Base-by-base conservation (phyloP, 2,329 filamentous ascomycete genomes). In the Colletotrichum lindemuthianum region DNA sequence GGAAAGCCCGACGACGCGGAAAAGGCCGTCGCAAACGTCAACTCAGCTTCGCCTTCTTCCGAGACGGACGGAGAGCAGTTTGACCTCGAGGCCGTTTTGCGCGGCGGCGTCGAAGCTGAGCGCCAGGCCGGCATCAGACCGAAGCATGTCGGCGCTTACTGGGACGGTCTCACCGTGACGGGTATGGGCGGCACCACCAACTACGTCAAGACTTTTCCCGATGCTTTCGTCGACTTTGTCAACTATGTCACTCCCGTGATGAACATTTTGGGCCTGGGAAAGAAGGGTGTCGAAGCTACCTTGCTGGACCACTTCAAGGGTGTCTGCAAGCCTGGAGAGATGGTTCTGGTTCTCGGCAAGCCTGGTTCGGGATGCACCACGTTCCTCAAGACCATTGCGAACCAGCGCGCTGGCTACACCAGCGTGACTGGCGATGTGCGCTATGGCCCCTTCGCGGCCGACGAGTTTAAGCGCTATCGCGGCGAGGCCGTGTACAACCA, bases 401-500 rank as follows among this genome's bases (percentile, higher is more conserved):
- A 91, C 72, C 88, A 91, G 72, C 83, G 85, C 5, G 79, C 79
- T 65, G 85, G 85, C 11, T 88, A 86, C 71, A 86, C 84, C 0
- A 70, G 75, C 33, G 79, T 88, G 11, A 73, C 77, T 1, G 93
- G 93, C 11, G 89, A 96, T 2, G 92, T 96, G 0, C 77, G 85
- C 0, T 96, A 95, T 69, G 92, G 92, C 0, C 89, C 89, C 0
- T 93, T 92, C 73, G 85, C 88, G 5, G 84, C 88, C 13, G 80
- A 88, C 16, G 88, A 90, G 52, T 95, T 96, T 68, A 86, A 90
- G 72, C 81, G 85, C 54, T 96, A 92, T 74, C 86, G 92, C 36
- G 92, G 92, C 54, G 92, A 97, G 78, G 90, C 91, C 1, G 89
- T 95, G 5, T 97, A 96, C 79, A 95, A 93, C 72, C 88, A 92